Base-by-base conservation (phyloP, 257 asterid genomes). In the Lithospermum erythrorhizon region DNA sequence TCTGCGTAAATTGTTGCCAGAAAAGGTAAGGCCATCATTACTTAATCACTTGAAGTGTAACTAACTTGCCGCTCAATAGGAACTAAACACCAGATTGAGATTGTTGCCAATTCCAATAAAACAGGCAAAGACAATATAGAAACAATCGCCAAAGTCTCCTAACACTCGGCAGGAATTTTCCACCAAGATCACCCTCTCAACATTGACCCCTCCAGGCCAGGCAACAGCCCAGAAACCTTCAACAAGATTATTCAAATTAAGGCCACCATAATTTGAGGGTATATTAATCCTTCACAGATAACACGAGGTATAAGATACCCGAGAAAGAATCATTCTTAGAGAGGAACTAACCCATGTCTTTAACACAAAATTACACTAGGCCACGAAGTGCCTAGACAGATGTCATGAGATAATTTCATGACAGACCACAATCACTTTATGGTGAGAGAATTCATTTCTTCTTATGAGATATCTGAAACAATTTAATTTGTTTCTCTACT, bases 1-100 rank as follows among this genome's bases (percentile, higher is more conserved):
- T 93, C 99, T 93, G 99, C 95, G 95, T 87, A 88, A 91, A 88
- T 75, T 86, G 84, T 87, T 87, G 81, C 97, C 97, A 90, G 84
- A 90, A 91, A 91, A 86, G 81, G 81, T 87, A 87, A 91, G 98
- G 89, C 96, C 98, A 87, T 91, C 96, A 85, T 71, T 78, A 91
- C 87, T 88, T 73, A 89, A 78, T 95, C 66, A 86, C 85, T 75
- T 93, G 85, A 66, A 78, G 86, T 81, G 87, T 82, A 86, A 84
- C 94, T 73, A 80, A 93, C 86, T 84, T 85, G 95, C 85, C 81
- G 94, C 85, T 83, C 97, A 83, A 81, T 86, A 83, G 71, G 98
- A 75, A 86, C 89, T 84, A 90, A 81, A 90, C 98, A 90, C 95
- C 96, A 87, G 80, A 80, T 85, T 83, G 75, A 62, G 94, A 81